Conservation (phyloP, 371 early-diverging fungal genomes). For the Furculomyces boomerangus region DNA sequence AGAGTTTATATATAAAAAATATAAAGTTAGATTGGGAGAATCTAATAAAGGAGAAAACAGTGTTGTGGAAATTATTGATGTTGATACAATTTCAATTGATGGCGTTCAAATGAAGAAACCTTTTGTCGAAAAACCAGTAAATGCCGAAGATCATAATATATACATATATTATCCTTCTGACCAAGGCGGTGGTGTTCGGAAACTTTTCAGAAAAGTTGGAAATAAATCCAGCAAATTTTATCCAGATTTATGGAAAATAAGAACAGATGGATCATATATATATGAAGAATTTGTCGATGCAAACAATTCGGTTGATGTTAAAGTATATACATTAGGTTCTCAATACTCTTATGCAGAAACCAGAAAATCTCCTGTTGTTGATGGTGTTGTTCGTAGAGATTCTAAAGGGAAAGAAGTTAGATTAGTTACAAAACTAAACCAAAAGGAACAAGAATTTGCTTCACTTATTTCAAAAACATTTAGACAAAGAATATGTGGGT, state of each 20-base stretch:
- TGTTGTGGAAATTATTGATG: slow-evolving; percentile 34
- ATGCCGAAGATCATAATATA: slow-evolving; percentile 95
- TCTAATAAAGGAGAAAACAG: neutral
- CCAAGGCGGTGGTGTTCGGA: slow-evolving; percentile 81
- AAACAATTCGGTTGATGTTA: slow-evolving; percentile 91
- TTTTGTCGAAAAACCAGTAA: slow-evolving; percentile 95
- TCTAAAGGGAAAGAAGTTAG: slow-evolving; percentile 95
- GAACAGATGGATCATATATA: slow-evolving; percentile 70
- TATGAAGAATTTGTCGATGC: slow-evolving; percentile 92
- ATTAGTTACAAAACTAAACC: slow-evolving; percentile 61
- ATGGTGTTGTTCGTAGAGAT: slow-evolving; percentile 90
- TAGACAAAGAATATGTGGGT: slow-evolving; percentile 88
- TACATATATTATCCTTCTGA: slow-evolving; percentile 77
- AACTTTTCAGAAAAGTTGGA: slow-evolving; percentile 90
- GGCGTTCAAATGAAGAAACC: slow-evolving; percentile 61
- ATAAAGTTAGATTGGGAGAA: slow-evolving; percentile 8
- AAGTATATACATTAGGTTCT: slow-evolving; percentile 89
- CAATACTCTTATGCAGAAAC: slow-evolving; percentile 91
- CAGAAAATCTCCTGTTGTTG: slow-evolving; percentile 96
- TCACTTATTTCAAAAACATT: slow-evolving; percentile 62
- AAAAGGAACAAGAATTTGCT: slow-evolving; percentile 72
- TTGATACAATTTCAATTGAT: slow-evolving; percentile 57
- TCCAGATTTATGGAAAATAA: slow-evolving; percentile 40
- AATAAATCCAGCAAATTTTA: slow-evolving; percentile 91
- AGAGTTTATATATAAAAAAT: slow-evolving; percentile 18